These are phyloP conservation scores for Pseudoturritis turrita DNA, from an alignment of 345 rosid genomes.

Conservation along the genomic window DNA sequence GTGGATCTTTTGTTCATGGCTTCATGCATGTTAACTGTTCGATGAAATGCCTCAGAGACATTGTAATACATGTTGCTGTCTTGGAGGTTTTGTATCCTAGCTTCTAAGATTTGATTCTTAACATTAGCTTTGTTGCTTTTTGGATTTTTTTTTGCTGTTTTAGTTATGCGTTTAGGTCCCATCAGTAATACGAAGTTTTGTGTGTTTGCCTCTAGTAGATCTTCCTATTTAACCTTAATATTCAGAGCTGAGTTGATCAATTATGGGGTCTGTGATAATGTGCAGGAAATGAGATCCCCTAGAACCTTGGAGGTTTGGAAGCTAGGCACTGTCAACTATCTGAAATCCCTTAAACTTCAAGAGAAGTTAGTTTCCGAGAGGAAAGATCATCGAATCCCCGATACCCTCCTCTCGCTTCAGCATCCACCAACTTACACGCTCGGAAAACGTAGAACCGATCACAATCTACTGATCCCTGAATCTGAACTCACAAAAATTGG, in stretches of 20 bases:
- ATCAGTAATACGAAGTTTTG: not conserved
- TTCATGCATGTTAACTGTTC: conserved; percentile 16
- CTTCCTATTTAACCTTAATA: not conserved
- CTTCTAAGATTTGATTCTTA: not conserved
- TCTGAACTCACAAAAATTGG: conserved; percentile 63
- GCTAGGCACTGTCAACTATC: conserved; percentile 65
- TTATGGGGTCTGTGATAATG: not conserved
- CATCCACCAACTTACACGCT: conserved; percentile 87
- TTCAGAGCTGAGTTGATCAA: not conserved
- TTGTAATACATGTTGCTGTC: not conserved
- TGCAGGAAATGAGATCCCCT: conserved; percentile 55
- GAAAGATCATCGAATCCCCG: conserved; percentile 50
- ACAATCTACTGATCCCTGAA: conserved; percentile 61
- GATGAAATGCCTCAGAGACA: conserved; percentile 28
- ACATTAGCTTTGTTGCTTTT: not conserved
- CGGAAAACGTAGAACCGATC: conserved; percentile 71
- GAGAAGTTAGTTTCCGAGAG: conserved; percentile 57
- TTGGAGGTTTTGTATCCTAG: not conserved
- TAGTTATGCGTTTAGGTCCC: conserved; percentile 1
- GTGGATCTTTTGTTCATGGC: not conserved
- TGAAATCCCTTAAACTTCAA: conserved; percentile 77
- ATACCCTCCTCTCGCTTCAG: conserved; percentile 69
- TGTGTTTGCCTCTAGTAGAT: not conserved
- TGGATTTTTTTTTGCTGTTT: not conserved
- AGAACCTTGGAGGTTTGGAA: conserved; percentile 69